Evolutionary conservation across 805 yeast genomes (phyloP).

Genomic region (Lachancea sp.): DNA sequence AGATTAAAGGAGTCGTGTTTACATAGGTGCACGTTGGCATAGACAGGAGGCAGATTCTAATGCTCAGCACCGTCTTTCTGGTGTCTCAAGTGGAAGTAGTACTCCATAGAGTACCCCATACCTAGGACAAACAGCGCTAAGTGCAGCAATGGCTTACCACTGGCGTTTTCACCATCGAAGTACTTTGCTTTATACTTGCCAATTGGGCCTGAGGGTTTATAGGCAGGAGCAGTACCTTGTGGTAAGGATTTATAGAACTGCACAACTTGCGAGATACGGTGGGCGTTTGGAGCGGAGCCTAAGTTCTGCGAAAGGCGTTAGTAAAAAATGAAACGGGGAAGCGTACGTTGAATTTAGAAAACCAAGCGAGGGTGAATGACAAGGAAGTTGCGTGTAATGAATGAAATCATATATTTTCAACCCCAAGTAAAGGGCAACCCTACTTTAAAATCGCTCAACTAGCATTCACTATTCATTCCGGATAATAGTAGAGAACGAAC

Average conservation of each 20-base stretch:
- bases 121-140: slow-evolving; percentile 59
- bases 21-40: slow-evolving; percentile 3
- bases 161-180: slow-evolving; percentile 77
- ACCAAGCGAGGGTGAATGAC: too few species aligned
- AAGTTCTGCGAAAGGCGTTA: slow-evolving; percentile 51
- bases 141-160: slow-evolving; percentile 79
- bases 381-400: neutral
- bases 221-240: slow-evolving; percentile 80
- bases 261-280: slow-evolving; percentile 92
- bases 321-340: slow-evolving; percentile 10
- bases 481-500: slow-evolving; percentile 29
- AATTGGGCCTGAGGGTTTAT: slow-evolving; percentile 60
- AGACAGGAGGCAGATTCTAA: slow-evolving; percentile 5
- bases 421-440: neutral
- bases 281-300: slow-evolving; percentile 93
- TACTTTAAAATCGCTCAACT: neutral
- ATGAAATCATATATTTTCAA: neutral
- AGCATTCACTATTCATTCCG: neutral
- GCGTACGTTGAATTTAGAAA: neutral
- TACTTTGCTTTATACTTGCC: slow-evolving; percentile 81
- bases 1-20: neutral
- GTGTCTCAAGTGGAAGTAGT: slow-evolving; percentile 79
- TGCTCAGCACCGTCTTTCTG: slow-evolving; percentile 46
- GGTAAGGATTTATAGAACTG: slow-evolving; percentile 94
- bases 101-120: slow-evolving; percentile 87